Evolutionary conservation across 768 basidiomycete species (phyloP), one percentile per base, ranked within the genome.

Genomic region (Chalciporus piperatus): DNA sequence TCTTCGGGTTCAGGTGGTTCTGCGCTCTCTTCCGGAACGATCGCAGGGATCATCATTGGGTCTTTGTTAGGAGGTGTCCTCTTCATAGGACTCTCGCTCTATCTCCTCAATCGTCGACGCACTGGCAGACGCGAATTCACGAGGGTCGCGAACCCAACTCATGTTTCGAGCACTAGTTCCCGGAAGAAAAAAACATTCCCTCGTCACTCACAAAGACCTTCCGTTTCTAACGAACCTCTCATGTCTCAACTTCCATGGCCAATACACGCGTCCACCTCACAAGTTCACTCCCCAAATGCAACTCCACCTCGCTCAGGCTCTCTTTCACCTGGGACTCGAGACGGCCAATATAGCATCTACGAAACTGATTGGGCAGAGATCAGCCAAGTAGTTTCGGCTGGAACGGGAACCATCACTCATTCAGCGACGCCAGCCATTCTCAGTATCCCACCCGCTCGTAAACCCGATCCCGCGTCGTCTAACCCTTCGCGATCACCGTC

Each of bases 21-120:
- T 9, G 25, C 48, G 3, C 37, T 64, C 14, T 51, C 63, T 20
- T 2, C 59, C 0, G 41, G 33, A 2, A 19, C 42, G 13, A 43
- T 65, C 14, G 59, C 58, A 11, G 63, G 54, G 33, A 66, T 70
- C 43, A 38, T 59, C 19, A 19, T 70, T 10, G 66, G 59, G 8
- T 13, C 23, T 33, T 41, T 64, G 9, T 14, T 61, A 3, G 68
- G 50, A 1, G 42, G 42, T 32, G 27, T 41, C 27, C 17, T 62
- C 10, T 17, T 70, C 16, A 48, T 55, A 14, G 25, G 3, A 3
- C 52, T 59, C 37, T 25, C 47, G 23, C 9, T 61, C 1, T 59
- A 46, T 35, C 49, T 68, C 23, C 38, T 57, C 25, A 19, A 45
- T 9, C 58, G 59, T 14, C 48, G 43, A 27, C 3, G 13, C n/a